These are phyloP conservation scores for Endotrypanum monterogeii DNA, from an alignment of 208 protist species.

Conservation along the genomic window DNA sequence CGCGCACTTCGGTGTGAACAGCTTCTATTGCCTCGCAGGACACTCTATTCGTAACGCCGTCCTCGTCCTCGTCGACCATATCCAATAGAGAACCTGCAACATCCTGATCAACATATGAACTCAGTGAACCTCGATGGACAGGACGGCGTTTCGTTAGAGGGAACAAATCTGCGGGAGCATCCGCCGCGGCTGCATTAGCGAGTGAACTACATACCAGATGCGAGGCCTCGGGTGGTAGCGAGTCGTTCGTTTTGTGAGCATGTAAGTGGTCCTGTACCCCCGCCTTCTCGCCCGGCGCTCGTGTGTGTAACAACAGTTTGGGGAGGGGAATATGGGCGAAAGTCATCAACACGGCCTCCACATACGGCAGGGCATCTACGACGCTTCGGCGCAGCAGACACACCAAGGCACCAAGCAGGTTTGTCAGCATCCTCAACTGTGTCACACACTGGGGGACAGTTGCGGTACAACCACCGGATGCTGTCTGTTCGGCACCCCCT, in stretches of 20 bases:
- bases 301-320: constrained; percentile 19
- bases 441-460: constrained; percentile 33
- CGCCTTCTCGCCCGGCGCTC: background rate
- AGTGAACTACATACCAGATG: background rate
- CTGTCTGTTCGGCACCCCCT: constrained; percentile 27
- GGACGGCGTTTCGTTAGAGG: background rate
- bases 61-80: constrained; percentile 1
- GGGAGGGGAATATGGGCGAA: constrained; percentile 32
- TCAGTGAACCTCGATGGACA: background rate
- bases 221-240: background rate
- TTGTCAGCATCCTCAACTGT: constrained; percentile 43
- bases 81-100: constrained; percentile 1
- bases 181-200: background rate
- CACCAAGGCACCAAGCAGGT: constrained; percentile 39
- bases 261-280: background rate
- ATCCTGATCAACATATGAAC: constrained; percentile 3
- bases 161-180: background rate
- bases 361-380: constrained; percentile 40
- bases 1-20: background rate
- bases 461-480: constrained; percentile 24
- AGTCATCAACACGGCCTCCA: constrained; percentile 35
- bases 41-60: background rate
- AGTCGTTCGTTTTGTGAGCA: background rate
- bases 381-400: constrained; percentile 33
- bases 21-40: background rate